Percentiles rank a stretch among this genome's conserved stretches.
These are phyloP conservation scores for Citrus medica DNA, from an alignment of 345 rosid genomes.

Conservation along the genomic window DNA sequence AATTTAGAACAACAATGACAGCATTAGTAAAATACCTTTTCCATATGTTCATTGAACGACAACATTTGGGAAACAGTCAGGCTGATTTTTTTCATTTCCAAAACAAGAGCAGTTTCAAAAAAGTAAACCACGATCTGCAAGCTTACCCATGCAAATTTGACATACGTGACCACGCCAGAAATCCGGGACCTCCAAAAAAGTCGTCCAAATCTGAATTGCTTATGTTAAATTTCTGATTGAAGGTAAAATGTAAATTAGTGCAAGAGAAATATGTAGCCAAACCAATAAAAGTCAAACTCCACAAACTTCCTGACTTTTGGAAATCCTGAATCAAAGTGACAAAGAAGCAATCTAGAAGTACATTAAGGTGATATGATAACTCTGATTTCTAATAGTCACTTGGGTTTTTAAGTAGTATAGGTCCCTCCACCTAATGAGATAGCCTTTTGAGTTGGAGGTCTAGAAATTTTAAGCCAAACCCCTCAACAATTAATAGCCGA, in stretches of 20 bases:
- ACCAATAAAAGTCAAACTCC: constrained; percentile 1
- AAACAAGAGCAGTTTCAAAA: not conserved
- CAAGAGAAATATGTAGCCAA: constrained; percentile 7
- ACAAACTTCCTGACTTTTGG: not conserved
- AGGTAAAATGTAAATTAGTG: constrained; percentile 11
- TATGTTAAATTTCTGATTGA: constrained; percentile 52
- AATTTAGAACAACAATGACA: not conserved
- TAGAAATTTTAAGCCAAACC: too few relatives aligned
- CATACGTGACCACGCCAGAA: constrained; percentile 83
- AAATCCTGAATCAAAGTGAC: not conserved
- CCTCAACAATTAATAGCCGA: too few relatives aligned
- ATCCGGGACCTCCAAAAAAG: constrained; percentile 79
- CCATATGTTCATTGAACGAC: not conserved
- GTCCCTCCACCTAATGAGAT: too few relatives aligned
- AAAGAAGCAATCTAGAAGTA: not conserved
- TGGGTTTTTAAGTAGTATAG: too few relatives aligned
- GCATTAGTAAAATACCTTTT: too few relatives aligned
- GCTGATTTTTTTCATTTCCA: not conserved
- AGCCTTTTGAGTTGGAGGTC: too few relatives aligned
- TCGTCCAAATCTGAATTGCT: constrained; percentile 51
- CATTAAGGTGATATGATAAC: not conserved
- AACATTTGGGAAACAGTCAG: not conserved
- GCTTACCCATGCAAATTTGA: constrained; percentile 68
- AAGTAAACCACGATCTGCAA: constrained; percentile 7
- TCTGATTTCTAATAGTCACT: not conserved